phyloP scores from a whole-genome alignment of 108 stramenopile genomes.

The Bacterosira constricta region DNA sequence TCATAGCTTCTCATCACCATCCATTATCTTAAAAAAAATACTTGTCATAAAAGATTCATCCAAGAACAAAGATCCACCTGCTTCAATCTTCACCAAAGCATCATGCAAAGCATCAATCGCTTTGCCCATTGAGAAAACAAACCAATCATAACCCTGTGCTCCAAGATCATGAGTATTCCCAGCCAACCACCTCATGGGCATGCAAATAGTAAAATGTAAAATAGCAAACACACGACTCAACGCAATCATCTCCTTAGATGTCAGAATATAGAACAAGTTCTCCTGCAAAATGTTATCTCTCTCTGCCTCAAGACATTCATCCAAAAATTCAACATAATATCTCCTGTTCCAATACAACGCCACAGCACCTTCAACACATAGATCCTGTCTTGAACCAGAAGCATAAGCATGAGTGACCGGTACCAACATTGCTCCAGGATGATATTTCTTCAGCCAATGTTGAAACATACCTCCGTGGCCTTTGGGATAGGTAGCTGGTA shows the following conservation, averaged over 20 bases:
- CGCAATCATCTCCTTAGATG: conserved; percentile 7
- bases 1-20: conserved; percentile 2
- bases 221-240: background rate
- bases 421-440: conserved; percentile 12
- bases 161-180: conserved; percentile 9
- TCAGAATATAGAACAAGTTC: conserved; percentile 10
- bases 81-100: background rate
- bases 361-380: background rate
- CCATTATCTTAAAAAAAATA: background rate
- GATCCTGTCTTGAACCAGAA: background rate
- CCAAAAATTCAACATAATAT: background rate
- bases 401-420: background rate
- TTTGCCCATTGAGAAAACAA: conserved; percentile 1
- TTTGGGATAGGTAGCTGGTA: conserved; percentile 12
- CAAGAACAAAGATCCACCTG: background rate
- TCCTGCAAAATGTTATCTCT: conserved; percentile 10
- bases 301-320: background rate
- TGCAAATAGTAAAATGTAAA: conserved; percentile 1
- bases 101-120: conserved; percentile 6
- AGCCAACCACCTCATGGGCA: conserved; percentile 17
- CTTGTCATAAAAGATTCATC: conserved; percentile 9
- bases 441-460: background rate
- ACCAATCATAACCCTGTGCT: conserved; percentile 27
- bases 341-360: background rate
- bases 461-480: conserved; percentile 8